Base-by-base conservation (phyloP, 1,139 yeast species). In the Waltiozyma sp. region DNA sequence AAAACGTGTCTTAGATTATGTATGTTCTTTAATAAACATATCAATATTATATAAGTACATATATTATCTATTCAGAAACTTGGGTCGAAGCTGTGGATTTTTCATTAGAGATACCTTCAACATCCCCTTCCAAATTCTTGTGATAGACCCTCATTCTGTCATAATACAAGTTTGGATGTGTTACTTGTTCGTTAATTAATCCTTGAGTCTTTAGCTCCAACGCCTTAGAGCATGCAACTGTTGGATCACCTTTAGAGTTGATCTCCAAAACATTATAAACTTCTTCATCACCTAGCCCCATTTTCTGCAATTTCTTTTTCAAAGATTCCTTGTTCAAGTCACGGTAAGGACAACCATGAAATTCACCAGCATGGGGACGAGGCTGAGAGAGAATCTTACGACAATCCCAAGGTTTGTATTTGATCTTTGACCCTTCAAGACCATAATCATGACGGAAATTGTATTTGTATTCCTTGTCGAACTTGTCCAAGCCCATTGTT, bases 341-440 rank as follows among this genome's bases (percentile, higher is more conserved):
- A 45, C 95, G 70, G 63, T 85, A 91, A 3, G 97, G 96, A 63
- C 97, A 89, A 3, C 98, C 98, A 58, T 91, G 96, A 49, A 65
- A 74, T 56, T 88, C 95, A 35, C 73, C 76, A 41, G 78, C 73
- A 18, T 72, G 72, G 0, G 95, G 94, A 46, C 78, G 70, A 8
- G 91, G 87, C 51, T 80, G 78, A 31, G 77, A 71, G 46, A 85
- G 64, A 38, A 93, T 85, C 1, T 82, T 79, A 26, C 77, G 75
- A 66, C 96, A 91, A 56, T 81, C 84, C 81, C 83, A 76, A 1
- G 97, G 95, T 53, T 76, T 76, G 64, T 87, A 88, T 55, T 87
- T 84, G 54, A 77, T 82, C 48, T 96, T 68, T 14, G 83, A 82
- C 53, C 98, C 99, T 61, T 87, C 96, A 45, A 87, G 68, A 42